Evolutionary conservation across 108 stramenopile genomes (phyloP).

Genomic region (Skeletonema marinoi): DNA sequence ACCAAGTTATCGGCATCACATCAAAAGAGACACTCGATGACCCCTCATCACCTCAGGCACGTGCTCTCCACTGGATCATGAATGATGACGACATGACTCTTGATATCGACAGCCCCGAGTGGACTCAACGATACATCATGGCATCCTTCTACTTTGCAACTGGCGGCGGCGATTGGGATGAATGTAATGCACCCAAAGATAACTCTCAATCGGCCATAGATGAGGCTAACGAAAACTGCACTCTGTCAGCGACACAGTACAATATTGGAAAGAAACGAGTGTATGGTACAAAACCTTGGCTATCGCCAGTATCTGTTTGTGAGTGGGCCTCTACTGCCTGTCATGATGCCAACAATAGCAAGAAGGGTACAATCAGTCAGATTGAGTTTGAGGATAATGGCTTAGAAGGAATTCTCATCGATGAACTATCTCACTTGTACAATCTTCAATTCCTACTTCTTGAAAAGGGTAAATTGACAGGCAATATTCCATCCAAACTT

Average conservation of each 20-base stretch:
- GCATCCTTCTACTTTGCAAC: constrained; percentile 20
- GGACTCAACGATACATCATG: constrained; percentile 8
- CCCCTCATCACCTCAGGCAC: constrained; percentile 1
- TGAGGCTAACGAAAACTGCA: background rate
- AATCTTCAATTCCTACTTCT: constrained; percentile 43
- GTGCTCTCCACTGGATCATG: constrained; percentile 29
- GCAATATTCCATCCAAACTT: constrained; percentile 54
- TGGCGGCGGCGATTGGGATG: constrained; percentile 3
- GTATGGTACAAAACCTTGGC: background rate
- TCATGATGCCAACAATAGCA: background rate
- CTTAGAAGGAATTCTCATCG: constrained; percentile 52
- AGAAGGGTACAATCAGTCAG: background rate
- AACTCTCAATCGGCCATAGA: background rate
- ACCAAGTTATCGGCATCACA: background rate
- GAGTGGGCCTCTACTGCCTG: background rate
- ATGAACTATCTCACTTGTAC: constrained; percentile 40
- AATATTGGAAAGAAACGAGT: background rate
- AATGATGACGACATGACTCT: background rate
- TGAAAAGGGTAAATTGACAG: constrained; percentile 53
- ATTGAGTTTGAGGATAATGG: constrained; percentile 49
- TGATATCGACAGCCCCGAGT: background rate
- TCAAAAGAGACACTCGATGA: constrained; percentile 6
- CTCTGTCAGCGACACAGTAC: background rate
- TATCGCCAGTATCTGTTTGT: background rate
- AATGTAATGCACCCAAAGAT: background rate